A percentile compares a stretch with the other conserved stretches of the same genome.
Evolutionary conservation across 2,329 filamentous ascomycete species (phyloP).

Genomic region (Camptophora hylomeconis): DNA sequence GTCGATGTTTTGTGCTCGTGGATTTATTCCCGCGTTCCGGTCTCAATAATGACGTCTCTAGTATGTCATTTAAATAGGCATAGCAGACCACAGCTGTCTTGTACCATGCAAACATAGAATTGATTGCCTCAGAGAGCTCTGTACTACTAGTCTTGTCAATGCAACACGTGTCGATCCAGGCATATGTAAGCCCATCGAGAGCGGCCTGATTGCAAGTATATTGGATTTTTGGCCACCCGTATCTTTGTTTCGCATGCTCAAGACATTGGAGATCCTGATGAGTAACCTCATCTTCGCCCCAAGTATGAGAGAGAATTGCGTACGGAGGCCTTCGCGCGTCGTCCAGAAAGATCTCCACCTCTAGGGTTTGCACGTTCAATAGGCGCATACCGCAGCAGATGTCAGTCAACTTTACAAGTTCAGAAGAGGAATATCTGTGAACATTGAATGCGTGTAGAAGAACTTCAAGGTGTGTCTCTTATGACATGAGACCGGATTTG

Average conservation of each 20-base stretch:
- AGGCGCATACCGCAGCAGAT: too few species aligned
- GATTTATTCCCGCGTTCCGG: neutral
- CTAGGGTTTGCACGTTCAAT: too few species aligned
- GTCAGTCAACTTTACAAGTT: too few species aligned
- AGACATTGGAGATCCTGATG: conserved; percentile 11
- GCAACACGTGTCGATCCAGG: conserved; percentile 16
- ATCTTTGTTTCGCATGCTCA: neutral
- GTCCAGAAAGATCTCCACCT: too few species aligned
- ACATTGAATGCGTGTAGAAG: too few species aligned
- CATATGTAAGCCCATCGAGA: conserved; percentile 4
- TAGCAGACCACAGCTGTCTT: conserved; percentile 10
- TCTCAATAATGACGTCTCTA: too few species aligned
- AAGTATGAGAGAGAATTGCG: conserved; percentile 24
- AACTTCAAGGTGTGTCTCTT: too few species aligned
- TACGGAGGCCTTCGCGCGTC: conserved; percentile 9
- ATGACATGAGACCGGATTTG: too few species aligned
- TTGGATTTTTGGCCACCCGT: conserved; percentile 5
- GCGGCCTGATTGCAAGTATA: neutral
- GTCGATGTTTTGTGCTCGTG: too few species aligned
- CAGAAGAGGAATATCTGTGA: too few species aligned
- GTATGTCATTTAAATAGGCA: conserved; percentile 9
- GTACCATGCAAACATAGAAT: conserved; percentile 14
- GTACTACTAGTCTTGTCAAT: conserved; percentile 10
- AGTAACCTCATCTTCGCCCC: conserved; percentile 17
- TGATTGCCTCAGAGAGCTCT: conserved; percentile 10